Evolutionary conservation across 2,329 filamentous ascomycete genomes (phyloP).

Genomic region (Aspergillus sp.): DNA sequence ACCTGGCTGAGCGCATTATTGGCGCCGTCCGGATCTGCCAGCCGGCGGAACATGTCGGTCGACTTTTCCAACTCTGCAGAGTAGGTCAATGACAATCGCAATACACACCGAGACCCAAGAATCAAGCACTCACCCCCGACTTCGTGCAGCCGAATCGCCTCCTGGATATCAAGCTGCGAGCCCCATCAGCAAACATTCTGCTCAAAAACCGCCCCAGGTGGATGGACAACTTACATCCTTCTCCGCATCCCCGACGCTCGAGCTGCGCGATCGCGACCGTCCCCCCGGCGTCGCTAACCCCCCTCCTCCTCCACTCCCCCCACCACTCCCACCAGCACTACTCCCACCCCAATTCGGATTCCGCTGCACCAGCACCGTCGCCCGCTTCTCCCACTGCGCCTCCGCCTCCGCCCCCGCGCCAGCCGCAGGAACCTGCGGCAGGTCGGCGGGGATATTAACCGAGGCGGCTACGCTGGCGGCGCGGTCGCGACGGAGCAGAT

Average conservation of each 20-base stretch:
- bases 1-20: conserved; percentile 96
- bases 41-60: conserved; percentile 77
- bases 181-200: conserved; percentile 1
- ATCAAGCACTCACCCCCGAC: conserved; percentile 54
- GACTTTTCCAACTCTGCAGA: conserved; percentile 66
- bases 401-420: conserved; percentile 57
- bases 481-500: conserved; percentile 34
- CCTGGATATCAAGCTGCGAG: conserved; percentile 70
- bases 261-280: conserved; percentile 28
- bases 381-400: conserved; percentile 86
- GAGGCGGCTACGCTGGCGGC: conserved; percentile 41
- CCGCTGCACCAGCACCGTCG: conserved; percentile 76
- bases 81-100: background rate
- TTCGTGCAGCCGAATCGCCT: conserved; percentile 94
- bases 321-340: background rate
- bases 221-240: conserved; percentile 34
- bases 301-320: background rate
- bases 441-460: conserved; percentile 72
- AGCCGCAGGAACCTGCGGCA: conserved; percentile 66
- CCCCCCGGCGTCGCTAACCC: background rate
- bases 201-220: background rate
- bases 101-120: background rate
- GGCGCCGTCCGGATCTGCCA: conserved; percentile 79
- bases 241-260: conserved; percentile 32
- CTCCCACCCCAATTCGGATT: conserved; percentile 36